phyloP scores from a whole-genome alignment of 306 rosid species.

The Geum urbanum region DNA sequence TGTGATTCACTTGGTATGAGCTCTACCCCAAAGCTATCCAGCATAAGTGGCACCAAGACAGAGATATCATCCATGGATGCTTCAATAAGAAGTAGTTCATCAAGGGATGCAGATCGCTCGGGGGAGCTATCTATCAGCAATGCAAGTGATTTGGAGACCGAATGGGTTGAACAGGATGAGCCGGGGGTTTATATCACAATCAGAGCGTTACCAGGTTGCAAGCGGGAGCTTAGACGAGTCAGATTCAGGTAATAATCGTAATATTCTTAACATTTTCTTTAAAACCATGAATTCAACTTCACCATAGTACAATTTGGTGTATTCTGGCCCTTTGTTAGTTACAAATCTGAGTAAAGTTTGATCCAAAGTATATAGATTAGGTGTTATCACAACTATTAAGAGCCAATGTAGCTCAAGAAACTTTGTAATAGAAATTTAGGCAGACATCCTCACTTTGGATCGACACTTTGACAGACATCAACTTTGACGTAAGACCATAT shows the following conservation, averaged over 20 bases:
- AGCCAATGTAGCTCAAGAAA: neutral
- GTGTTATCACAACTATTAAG: neutral
- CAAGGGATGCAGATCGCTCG: conserved; percentile 66
- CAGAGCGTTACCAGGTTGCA: conserved; percentile 72
- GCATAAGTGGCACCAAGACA: conserved; percentile 52
- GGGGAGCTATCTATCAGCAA: conserved; percentile 90
- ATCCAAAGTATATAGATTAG: neutral
- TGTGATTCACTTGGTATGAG: conserved; percentile 53
- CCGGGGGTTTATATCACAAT: conserved; percentile 98
- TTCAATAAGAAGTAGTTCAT: conserved; percentile 80
- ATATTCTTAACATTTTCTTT: neutral
- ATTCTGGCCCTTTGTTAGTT: neutral
- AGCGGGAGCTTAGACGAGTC: conserved; percentile 85
- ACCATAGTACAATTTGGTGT: neutral
- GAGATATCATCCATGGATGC: conserved; percentile 80
- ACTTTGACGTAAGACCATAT: neutral
- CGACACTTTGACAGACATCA: neutral
- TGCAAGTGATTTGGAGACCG: conserved; percentile 96
- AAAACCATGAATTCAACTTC: neutral
- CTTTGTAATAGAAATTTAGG: neutral
- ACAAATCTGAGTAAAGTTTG: conserved; percentile 1
- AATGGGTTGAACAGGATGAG: conserved; percentile 97
- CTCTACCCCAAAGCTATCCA: conserved; percentile 62
- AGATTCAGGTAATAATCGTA: conserved; percentile 83
- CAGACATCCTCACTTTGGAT: neutral